phyloP scores from a whole-genome alignment of 140 eudicot species.

The Bidens hawaiensis region DNA sequence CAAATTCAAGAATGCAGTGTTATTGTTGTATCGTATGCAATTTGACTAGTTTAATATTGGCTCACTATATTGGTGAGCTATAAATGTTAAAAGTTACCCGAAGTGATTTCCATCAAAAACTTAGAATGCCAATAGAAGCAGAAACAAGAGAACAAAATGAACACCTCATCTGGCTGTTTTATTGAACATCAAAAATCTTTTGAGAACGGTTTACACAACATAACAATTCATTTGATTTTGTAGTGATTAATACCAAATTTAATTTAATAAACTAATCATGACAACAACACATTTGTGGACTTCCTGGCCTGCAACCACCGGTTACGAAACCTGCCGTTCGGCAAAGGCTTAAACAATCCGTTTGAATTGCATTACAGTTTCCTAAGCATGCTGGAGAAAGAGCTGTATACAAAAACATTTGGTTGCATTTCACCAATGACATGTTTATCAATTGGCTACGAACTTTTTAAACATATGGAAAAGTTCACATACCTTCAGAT shows the following conservation, averaged over 20 bases:
- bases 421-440: background rate
- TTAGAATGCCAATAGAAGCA: too few relatives aligned
- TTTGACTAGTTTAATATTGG: too few relatives aligned
- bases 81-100: too few relatives aligned
- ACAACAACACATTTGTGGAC: background rate
- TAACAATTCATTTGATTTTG: background rate
- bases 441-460: too few relatives aligned
- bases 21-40: too few relatives aligned
- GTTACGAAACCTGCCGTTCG: background rate
- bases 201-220: background rate
- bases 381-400: background rate
- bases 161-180: background rate
- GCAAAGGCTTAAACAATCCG: constrained; percentile 2
- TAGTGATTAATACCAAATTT: too few relatives aligned
- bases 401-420: background rate
- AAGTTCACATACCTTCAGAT: too few relatives aligned
- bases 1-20: too few relatives aligned
- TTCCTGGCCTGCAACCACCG: background rate
- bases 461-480: too few relatives aligned
- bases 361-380: background rate
- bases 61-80: too few relatives aligned
- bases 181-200: background rate
- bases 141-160: too few relatives aligned
- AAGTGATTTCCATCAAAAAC: too few relatives aligned
- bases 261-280: background rate